Evolutionary conservation across 495 filamentous ascomycete genomes (phyloP).

Genomic region (Lasiosphaeriaceae sp.): DNA sequence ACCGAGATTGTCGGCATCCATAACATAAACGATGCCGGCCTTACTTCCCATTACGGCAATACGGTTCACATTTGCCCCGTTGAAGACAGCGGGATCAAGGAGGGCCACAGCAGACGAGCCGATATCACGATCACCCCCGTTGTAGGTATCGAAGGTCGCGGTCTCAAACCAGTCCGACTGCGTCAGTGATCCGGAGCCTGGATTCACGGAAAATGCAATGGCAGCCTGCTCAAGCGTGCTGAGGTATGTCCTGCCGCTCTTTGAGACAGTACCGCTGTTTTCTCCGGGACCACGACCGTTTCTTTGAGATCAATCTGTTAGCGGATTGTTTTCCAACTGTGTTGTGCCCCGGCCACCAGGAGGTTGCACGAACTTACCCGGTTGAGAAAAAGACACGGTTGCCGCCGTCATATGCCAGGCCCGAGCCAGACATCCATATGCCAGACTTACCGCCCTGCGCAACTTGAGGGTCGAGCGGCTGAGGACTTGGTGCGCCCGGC

Average conservation of each 20-base stretch:
- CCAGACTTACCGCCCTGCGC: constrained; percentile 28
- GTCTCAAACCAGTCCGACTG: constrained; percentile 42
- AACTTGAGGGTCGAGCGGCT: background rate
- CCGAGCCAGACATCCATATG: constrained; percentile 42
- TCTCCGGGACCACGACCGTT: constrained; percentile 41
- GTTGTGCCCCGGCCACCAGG: too few species aligned
- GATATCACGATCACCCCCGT: constrained; percentile 45
- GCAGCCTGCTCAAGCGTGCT: constrained; percentile 41
- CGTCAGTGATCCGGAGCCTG: constrained; percentile 31
- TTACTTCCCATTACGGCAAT: constrained; percentile 36
- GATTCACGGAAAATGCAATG: constrained; percentile 36
- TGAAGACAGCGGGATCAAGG: constrained; percentile 33
- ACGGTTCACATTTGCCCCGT: constrained; percentile 29
- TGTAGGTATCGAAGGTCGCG: constrained; percentile 35
- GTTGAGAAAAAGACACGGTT: constrained; percentile 39
- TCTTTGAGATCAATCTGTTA: constrained; percentile 11
- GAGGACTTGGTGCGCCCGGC: constrained; percentile 19
- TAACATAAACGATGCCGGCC: constrained; percentile 33
- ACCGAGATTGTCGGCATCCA: constrained; percentile 36
- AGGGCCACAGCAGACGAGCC: constrained; percentile 40
- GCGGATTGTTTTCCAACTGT: background rate
- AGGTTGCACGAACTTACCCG: constrained; percentile 9
- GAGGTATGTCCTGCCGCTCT: constrained; percentile 33
- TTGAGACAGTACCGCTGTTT: constrained; percentile 28
- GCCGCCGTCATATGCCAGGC: constrained; percentile 34